phyloP scores from a whole-genome alignment of 257 asterid genomes.

The Salvia hispanica region DNA sequence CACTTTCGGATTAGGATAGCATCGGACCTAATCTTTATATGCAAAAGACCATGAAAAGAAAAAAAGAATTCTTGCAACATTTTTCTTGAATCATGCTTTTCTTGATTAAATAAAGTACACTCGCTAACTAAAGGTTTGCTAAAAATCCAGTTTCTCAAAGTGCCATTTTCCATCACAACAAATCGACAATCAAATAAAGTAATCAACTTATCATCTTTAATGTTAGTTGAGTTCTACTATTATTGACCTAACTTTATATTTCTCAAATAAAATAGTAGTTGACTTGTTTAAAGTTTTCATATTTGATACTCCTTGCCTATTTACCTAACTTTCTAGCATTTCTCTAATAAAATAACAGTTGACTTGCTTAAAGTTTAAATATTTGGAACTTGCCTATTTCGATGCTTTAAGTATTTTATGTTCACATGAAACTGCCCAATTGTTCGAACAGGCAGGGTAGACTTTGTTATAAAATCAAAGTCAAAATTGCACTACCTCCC shows the following conservation, averaged over 20 bases:
- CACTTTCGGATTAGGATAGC: slow-evolving; percentile 19
- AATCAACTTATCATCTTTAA: too few relatives aligned
- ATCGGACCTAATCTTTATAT: not conserved
- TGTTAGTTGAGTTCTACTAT: too few relatives aligned
- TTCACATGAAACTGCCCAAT: slow-evolving; percentile 27
- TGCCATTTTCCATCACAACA: slow-evolving; percentile 1
- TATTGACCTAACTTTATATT: too few relatives aligned
- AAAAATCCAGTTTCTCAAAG: slow-evolving; percentile 25
- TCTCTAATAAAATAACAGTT: slow-evolving; percentile 27
- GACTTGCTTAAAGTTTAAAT: slow-evolving; percentile 16
- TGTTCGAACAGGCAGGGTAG: slow-evolving; percentile 15
- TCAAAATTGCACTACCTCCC: slow-evolving; percentile 6
- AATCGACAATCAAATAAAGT: slow-evolving; percentile 10
- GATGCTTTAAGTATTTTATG: slow-evolving; percentile 35
- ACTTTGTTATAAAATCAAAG: slow-evolving; percentile 12
- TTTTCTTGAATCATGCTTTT: slow-evolving; percentile 14
- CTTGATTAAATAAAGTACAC: slow-evolving; percentile 3
- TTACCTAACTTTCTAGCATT: slow-evolving; percentile 19
- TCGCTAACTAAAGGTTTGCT: not conserved
- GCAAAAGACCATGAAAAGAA: not conserved
- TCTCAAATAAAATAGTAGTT: too few relatives aligned
- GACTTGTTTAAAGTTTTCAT: too few relatives aligned
- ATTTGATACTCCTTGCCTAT: not conserved
- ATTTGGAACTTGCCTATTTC: not conserved
- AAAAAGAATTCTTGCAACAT: not conserved